phyloP scores from a whole-genome alignment of 129 eudicot genomes.

The Centella asiatica region DNA sequence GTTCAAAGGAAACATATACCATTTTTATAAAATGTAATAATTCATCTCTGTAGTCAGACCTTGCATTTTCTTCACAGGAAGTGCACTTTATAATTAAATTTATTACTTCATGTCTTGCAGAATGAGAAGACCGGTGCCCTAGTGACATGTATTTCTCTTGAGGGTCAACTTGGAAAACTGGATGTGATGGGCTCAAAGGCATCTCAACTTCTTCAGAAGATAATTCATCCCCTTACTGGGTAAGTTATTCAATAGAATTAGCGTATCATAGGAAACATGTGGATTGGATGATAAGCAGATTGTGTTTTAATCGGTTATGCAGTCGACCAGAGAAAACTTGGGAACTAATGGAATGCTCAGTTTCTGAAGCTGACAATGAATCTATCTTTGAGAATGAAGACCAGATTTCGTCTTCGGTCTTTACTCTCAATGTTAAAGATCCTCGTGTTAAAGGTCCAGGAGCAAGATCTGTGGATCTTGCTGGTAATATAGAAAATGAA shows the following conservation, averaged over 20 bases:
- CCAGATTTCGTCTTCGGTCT: constrained; percentile 27
- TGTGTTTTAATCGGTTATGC: constrained; percentile 20
- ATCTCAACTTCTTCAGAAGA: constrained; percentile 59
- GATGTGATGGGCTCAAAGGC: constrained; percentile 79
- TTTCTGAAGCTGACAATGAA: constrained; percentile 17
- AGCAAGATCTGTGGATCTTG: constrained; percentile 1
- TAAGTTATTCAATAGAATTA: constrained; percentile 17
- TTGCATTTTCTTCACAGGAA: background rate
- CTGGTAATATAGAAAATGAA: constrained; percentile 13
- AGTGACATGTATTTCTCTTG: constrained; percentile 55
- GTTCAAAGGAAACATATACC: no score
- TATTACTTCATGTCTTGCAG: constrained; percentile 27
- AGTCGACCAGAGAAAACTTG: constrained; percentile 24
- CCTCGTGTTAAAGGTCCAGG: constrained; percentile 47
- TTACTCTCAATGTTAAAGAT: constrained; percentile 49
- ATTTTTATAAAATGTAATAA: background rate
- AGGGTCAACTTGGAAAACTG: constrained; percentile 65
- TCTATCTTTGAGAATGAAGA: constrained; percentile 35
- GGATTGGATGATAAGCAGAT: background rate
- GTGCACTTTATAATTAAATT: background rate
- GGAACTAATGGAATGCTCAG: constrained; percentile 23
- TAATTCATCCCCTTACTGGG: constrained; percentile 53
- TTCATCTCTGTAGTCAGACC: background rate
- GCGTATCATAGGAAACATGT: background rate
- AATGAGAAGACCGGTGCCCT: constrained; percentile 27